phyloP scores from a whole-genome alignment of 345 rosid genomes.

The Anacardium occidentale region DNA sequence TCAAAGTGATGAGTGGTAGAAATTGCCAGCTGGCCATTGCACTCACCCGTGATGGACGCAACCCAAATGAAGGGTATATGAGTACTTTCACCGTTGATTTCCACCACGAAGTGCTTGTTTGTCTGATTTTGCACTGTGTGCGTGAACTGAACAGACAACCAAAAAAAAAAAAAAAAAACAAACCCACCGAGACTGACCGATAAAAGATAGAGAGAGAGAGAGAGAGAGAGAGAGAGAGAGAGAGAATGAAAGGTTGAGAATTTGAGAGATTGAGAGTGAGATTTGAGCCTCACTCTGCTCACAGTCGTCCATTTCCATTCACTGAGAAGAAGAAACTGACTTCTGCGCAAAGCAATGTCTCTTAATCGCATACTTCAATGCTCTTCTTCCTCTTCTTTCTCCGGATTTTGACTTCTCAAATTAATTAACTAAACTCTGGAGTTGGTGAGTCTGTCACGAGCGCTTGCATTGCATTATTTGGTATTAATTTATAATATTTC shows the following conservation, averaged over 20 bases:
- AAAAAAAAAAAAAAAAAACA: not conserved
- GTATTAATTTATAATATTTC: not conserved
- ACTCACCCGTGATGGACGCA: slow-evolving; percentile 15
- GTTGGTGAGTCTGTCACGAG: slow-evolving; percentile 36
- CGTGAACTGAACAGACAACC: too few species aligned
- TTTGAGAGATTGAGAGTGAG: not conserved
- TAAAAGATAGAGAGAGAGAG: slow-evolving; percentile 26
- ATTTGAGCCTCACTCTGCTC: slow-evolving; percentile 20
- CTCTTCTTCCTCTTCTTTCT: slow-evolving; percentile 25
- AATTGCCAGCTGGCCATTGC: not conserved
- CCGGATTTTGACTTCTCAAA: slow-evolving; percentile 23
- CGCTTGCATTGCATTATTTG: slow-evolving; percentile 17
- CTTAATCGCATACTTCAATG: slow-evolving; percentile 39
- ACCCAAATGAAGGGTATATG: slow-evolving; percentile 16
- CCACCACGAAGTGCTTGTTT: slow-evolving; percentile 22
- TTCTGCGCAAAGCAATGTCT: slow-evolving; percentile 43
- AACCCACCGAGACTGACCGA: slow-evolving; percentile 38
- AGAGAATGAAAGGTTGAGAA: not conserved
- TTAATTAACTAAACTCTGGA: not conserved
- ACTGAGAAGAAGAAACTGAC: slow-evolving; percentile 28
- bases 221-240: slow-evolving; percentile 18
- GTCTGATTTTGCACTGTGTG: not conserved
- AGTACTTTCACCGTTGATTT: slow-evolving; percentile 12
- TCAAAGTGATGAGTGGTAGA: not conserved
- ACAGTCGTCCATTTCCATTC: slow-evolving; percentile 16